Conservation (phyloP, 441 rosid genomes). For the Erodium trifolium region DNA sequence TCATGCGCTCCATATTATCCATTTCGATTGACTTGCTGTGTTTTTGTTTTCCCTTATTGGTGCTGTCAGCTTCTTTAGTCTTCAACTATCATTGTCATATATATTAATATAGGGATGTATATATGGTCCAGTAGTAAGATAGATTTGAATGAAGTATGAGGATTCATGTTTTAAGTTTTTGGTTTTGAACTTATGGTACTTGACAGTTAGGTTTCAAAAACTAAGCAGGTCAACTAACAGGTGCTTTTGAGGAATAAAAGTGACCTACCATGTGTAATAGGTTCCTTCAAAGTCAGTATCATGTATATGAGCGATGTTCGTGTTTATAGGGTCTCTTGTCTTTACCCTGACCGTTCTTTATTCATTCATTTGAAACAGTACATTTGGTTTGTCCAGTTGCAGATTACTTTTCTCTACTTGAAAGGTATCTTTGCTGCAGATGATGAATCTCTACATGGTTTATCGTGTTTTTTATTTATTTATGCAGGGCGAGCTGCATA, state of each 20-base stretch:
- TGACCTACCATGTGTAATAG: background rate
- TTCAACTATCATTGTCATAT: conserved; percentile 33
- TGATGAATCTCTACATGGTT: conserved; percentile 37
- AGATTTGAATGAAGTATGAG: background rate
- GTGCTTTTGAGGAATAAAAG: conserved; percentile 37
- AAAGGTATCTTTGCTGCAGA: conserved; percentile 28
- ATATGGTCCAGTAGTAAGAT: conserved; percentile 28
- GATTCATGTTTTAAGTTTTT: background rate
- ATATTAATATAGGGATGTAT: conserved; percentile 17
- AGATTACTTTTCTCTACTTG: background rate
- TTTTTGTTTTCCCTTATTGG: conserved; percentile 23
- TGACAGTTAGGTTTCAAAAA: conserved; percentile 34
- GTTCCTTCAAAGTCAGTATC: background rate
- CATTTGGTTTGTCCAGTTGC: background rate
- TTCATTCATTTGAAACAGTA: background rate
- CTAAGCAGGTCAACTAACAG: conserved; percentile 22
- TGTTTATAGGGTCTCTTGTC: background rate
- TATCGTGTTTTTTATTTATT: conserved; percentile 41
- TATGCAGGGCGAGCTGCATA: conserved; percentile 52
- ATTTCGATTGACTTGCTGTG: background rate
- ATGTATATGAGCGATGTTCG: too few relatives aligned
- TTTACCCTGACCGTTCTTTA: background rate
- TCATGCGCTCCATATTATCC: background rate
- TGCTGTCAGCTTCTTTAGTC: conserved; percentile 44
- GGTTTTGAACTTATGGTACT: conserved; percentile 12